Percentiles rank a stretch among this genome's conserved stretches.
Evolutionary conservation across 495 filamentous ascomycete genomes (phyloP).

Genomic region (Xylaria flabelliformis): DNA sequence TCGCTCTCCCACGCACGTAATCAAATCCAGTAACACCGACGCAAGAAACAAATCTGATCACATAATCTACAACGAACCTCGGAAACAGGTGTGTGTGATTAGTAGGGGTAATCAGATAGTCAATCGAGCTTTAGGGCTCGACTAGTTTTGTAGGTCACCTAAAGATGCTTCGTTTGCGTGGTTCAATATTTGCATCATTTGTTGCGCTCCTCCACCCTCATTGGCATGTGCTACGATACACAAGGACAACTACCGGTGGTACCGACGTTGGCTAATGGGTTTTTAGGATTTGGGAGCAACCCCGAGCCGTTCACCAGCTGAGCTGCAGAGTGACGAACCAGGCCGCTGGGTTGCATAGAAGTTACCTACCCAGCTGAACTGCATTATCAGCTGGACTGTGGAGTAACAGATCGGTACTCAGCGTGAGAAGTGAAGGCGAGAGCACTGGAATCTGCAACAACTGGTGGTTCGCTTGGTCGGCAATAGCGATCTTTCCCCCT

Average conservation of each 20-base stretch:
- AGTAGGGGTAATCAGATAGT: neutral
- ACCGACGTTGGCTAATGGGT: constrained; percentile 9
- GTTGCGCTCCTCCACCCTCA: neutral
- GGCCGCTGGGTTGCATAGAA: constrained; percentile 9
- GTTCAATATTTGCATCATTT: neutral
- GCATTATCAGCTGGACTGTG: constrained; percentile 19
- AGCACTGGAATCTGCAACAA: constrained; percentile 1
- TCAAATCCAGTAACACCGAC: neutral
- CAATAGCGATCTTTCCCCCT: neutral
- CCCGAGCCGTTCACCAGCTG: constrained; percentile 18
- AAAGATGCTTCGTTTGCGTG: neutral
- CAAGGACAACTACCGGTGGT: neutral
- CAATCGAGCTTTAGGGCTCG: neutral
- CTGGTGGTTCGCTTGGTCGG: neutral
- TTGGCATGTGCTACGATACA: neutral
- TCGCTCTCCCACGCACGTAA: neutral
- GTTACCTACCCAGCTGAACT: constrained; percentile 10
- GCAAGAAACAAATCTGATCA: neutral
- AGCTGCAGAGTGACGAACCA: constrained; percentile 17
- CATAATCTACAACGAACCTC: neutral
- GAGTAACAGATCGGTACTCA: neutral
- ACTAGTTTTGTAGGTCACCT: neutral
- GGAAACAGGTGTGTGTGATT: neutral
- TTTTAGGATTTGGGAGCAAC: constrained; percentile 12
- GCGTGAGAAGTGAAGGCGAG: constrained; percentile 10